Conservation (phyloP, 2,329 filamentous ascomycete genomes). For the Fulvia fulva region DNA sequence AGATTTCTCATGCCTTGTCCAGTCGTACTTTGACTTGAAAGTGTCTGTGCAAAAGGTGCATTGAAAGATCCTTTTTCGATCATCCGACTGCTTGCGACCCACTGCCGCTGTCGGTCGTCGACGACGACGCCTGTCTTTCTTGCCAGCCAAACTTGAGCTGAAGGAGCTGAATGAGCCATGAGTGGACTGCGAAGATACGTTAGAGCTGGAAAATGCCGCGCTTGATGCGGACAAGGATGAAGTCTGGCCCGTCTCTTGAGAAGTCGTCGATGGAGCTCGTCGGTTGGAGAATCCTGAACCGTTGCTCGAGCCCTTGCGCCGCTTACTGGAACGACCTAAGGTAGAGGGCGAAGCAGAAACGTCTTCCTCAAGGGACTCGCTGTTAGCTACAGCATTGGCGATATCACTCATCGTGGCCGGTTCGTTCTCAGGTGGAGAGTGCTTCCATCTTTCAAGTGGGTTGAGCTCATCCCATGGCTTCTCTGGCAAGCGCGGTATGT, state of each 20-base stretch:
- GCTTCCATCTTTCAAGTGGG: conserved; percentile 65
- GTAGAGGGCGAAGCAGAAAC: conserved; percentile 30
- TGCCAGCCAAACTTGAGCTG: conserved; percentile 47
- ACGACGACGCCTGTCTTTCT: conserved; percentile 54
- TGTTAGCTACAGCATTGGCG: conserved; percentile 52
- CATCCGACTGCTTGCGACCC: conserved; percentile 29
- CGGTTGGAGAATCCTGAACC: conserved; percentile 48
- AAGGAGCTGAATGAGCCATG: conserved; percentile 54
- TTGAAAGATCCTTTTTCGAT: conserved; percentile 48
- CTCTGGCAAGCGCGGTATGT: conserved; percentile 60
- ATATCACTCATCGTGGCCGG: conserved; percentile 62
- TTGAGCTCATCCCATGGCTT: conserved; percentile 50
- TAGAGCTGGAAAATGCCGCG: conserved; percentile 55
- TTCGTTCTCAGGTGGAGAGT: conserved; percentile 67
- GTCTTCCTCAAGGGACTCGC: conserved; percentile 26
- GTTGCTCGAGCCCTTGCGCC: conserved; percentile 48
- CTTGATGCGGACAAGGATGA: conserved; percentile 33
- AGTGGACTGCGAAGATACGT: conserved; percentile 52
- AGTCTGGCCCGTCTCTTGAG: conserved; percentile 35
- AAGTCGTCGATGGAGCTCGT: conserved; percentile 50
- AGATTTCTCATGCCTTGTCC: conserved; percentile 63
- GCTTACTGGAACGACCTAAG: conserved; percentile 19
- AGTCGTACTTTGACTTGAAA: conserved; percentile 57
- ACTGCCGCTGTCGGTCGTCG: conserved; percentile 33
- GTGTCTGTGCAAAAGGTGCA: conserved; percentile 57